phyloP scores from a whole-genome alignment of 495 filamentous ascomycete genomes.

The Daldinia vernicosa region DNA sequence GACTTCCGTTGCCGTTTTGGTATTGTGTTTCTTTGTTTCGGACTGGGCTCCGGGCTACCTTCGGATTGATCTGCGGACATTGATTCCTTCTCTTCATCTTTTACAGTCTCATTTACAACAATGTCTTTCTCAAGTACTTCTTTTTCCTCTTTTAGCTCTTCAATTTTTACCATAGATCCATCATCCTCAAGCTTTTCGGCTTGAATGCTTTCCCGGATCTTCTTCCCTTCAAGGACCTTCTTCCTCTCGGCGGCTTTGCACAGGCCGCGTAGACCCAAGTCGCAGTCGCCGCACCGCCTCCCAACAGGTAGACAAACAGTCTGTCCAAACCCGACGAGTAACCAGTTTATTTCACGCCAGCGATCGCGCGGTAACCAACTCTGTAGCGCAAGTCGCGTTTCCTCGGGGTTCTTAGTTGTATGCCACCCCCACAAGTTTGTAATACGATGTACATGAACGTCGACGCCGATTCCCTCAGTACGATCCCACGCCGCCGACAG shows the following conservation, averaged over 20 bases:
- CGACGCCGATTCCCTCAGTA: slow-evolving; percentile 70
- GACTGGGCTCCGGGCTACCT: slow-evolving; percentile 1
- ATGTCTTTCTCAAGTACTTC: slow-evolving; percentile 47
- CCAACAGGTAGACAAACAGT: slow-evolving; percentile 83
- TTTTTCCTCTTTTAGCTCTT: slow-evolving; percentile 39
- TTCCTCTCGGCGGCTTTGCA: slow-evolving; percentile 76
- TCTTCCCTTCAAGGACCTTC: slow-evolving; percentile 60
- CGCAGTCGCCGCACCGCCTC: slow-evolving; percentile 82
- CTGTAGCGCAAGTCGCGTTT: slow-evolving; percentile 80
- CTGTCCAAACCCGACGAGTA: slow-evolving; percentile 92
- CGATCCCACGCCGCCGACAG: slow-evolving; percentile 72
- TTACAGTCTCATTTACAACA: slow-evolving; percentile 42
- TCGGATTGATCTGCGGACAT: neutral
- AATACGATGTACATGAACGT: slow-evolving; percentile 83
- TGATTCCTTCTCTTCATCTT: slow-evolving; percentile 8
- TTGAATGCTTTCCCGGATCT: slow-evolving; percentile 44
- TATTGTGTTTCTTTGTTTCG: slow-evolving; percentile 1
- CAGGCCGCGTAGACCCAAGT: slow-evolving; percentile 73
- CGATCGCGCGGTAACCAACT: slow-evolving; percentile 84
- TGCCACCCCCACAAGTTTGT: slow-evolving; percentile 98
- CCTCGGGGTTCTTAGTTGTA: slow-evolving; percentile 80
- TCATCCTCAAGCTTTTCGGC: slow-evolving; percentile 39
- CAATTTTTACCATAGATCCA: slow-evolving; percentile 33
- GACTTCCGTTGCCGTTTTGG: slow-evolving; percentile 17
- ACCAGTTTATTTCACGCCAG: slow-evolving; percentile 94